These are phyloP conservation scores for Pleurotus tuber-regium DNA, from an alignment of 768 basidiomycete genomes.

Conservation along the genomic window DNA sequence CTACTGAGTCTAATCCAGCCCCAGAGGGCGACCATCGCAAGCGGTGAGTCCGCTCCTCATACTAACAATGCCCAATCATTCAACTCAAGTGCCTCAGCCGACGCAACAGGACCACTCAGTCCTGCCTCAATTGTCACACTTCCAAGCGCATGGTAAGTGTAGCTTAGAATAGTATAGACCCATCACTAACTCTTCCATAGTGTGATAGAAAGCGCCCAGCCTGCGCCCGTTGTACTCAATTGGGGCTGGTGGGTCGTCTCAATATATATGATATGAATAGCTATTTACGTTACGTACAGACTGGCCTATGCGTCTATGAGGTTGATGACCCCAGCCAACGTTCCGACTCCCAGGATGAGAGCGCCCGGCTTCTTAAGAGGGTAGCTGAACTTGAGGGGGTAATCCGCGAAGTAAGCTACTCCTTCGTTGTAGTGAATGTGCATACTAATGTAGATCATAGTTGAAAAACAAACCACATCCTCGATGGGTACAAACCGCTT, in stretches of 20 bases:
- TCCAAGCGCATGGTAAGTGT: slow-evolving; percentile 67
- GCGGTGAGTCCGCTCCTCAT: slow-evolving; percentile 36
- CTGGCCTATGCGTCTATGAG: slow-evolving; percentile 82
- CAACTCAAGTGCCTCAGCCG: slow-evolving; percentile 32
- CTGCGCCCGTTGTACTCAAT: slow-evolving; percentile 47
- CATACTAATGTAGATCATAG: slow-evolving; percentile 26
- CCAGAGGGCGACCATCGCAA: slow-evolving; percentile 56
- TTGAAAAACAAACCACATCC: slow-evolving; percentile 74
- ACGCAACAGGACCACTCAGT: slow-evolving; percentile 72
- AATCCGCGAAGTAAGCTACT: slow-evolving; percentile 64
- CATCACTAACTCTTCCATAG: slow-evolving; percentile 23
- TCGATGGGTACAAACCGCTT: slow-evolving; percentile 53
- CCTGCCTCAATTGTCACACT: slow-evolving; percentile 71
- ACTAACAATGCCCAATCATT: background rate
- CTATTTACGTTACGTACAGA: slow-evolving; percentile 39
- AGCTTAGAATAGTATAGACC: background rate
- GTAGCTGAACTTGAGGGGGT: slow-evolving; percentile 84
- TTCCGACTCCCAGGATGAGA: slow-evolving; percentile 56
- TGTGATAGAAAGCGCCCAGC: slow-evolving; percentile 51
- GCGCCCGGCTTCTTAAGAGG: slow-evolving; percentile 62
- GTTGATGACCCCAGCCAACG: slow-evolving; percentile 67
- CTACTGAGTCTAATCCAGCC: slow-evolving; percentile 25
- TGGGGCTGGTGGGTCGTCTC: slow-evolving; percentile 39
- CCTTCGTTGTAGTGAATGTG: slow-evolving; percentile 26
- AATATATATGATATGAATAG: background rate